These are phyloP conservation scores for Gamsiella multidivaricata DNA, from an alignment of 192 early-diverging fungal species.

Conservation along the genomic window DNA sequence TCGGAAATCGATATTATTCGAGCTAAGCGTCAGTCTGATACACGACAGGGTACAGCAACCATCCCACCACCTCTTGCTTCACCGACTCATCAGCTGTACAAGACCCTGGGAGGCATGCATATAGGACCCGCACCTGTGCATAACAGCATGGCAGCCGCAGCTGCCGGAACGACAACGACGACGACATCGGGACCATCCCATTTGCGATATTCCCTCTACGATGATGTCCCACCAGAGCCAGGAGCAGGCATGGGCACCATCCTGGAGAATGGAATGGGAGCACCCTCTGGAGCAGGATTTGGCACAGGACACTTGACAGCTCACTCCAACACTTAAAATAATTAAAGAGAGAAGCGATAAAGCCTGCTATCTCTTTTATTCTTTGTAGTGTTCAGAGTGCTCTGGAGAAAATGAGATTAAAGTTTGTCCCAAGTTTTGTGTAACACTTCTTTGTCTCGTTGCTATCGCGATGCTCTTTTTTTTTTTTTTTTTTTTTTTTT, in stretches of 20 bases:
- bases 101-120: slow-evolving; percentile 45
- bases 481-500: no score
- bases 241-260: neutral
- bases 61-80: slow-evolving; percentile 36
- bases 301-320: no score
- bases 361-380: no score
- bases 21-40: slow-evolving; percentile 33
- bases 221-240: neutral
- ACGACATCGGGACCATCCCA: slow-evolving; percentile 12
- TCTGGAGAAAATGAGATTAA: no score
- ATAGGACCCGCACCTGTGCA: slow-evolving; percentile 39
- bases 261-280: neutral
- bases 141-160: neutral
- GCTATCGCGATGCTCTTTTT: no score
- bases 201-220: slow-evolving; percentile 23
- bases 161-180: no score
- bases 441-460: no score
- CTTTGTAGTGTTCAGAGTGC: no score
- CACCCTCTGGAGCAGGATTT: no score
- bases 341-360: no score
- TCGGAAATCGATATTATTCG: slow-evolving; percentile 69
- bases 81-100: slow-evolving; percentile 29
- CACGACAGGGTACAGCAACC: neutral
- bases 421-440: no score
- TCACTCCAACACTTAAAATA: no score